Conservation (phyloP, 139 green algal species). For the Gonium pectorale region DNA sequence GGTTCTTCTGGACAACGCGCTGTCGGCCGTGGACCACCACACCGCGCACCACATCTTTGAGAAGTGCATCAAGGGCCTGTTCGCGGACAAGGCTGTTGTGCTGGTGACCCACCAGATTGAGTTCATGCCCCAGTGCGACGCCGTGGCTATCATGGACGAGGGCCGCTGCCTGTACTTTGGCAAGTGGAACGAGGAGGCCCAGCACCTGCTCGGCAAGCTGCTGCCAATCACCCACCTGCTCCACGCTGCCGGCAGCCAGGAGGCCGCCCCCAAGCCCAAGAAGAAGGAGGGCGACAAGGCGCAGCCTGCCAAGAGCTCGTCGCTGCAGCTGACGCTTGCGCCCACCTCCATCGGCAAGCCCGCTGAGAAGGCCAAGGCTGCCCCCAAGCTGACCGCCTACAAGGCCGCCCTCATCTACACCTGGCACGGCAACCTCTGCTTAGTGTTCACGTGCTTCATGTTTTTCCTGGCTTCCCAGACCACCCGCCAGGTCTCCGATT, state of each 20-base stretch:
- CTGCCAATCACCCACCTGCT: conserved; percentile 67
- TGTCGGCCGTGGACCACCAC: conserved; percentile 92
- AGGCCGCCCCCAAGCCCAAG: conserved; percentile 55
- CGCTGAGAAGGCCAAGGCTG: not conserved
- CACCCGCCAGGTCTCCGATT: conserved; percentile 48
- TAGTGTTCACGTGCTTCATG: conserved; percentile 56
- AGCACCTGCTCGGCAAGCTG: conserved; percentile 58
- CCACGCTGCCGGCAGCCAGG: conserved; percentile 59
- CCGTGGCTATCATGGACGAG: conserved; percentile 87
- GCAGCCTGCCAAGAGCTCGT: not conserved
- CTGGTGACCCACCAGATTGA: conserved; percentile 94
- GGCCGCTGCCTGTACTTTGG: conserved; percentile 75
- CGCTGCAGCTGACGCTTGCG: conserved; percentile 18
- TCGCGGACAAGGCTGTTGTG: conserved; percentile 75
- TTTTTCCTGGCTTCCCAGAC: conserved; percentile 67
- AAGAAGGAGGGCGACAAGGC: conserved; percentile 36
- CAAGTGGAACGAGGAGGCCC: conserved; percentile 44
- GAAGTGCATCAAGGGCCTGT: conserved; percentile 77
- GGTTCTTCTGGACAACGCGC: conserved; percentile 93
- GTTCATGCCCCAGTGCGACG: conserved; percentile 88
- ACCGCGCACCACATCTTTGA: conserved; percentile 85
- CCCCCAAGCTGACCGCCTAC: not conserved
- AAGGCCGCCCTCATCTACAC: conserved; percentile 48
- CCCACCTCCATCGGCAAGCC: conserved; percentile 17
- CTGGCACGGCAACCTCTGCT: conserved; percentile 45